These are phyloP conservation scores for Geotrichum candidum DNA, from an alignment of 1,139 yeast genomes.

Conservation along the genomic window DNA sequence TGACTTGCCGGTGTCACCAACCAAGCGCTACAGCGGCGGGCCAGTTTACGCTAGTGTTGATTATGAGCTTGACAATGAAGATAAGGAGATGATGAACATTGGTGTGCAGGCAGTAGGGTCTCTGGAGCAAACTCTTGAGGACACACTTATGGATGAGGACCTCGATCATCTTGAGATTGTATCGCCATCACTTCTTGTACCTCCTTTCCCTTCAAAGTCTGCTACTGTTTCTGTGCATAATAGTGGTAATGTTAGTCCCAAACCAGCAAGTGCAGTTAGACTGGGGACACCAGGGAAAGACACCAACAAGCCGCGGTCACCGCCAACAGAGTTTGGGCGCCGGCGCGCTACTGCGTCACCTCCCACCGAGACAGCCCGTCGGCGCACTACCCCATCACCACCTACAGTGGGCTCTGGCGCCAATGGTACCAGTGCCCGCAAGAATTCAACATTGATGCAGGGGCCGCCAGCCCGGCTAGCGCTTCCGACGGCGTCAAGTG, in stretches of 20 bases:
- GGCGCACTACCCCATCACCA: neutral
- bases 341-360: neutral
- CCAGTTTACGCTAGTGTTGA: neutral
- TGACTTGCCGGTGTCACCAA: neutral
- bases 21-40: neutral
- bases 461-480: constrained; percentile 8
- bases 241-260: neutral
- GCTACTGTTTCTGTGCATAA: neutral
- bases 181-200: neutral
- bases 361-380: neutral
- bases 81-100: neutral
- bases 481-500: constrained; percentile 25
- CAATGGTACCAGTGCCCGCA: neutral
- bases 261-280: neutral
- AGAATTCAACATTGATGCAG: neutral
- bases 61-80: neutral
- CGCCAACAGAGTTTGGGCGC: neutral
- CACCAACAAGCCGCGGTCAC: constrained; percentile 6
- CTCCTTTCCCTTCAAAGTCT: neutral
- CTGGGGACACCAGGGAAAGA: constrained; percentile 7
- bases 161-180: neutral
- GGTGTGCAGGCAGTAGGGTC: neutral
- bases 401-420: neutral
- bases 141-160: neutral
- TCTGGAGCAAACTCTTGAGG: neutral